phyloP scores from a whole-genome alignment of 2,329 filamentous ascomycete species.

The Trichoderma cornu-damae region DNA sequence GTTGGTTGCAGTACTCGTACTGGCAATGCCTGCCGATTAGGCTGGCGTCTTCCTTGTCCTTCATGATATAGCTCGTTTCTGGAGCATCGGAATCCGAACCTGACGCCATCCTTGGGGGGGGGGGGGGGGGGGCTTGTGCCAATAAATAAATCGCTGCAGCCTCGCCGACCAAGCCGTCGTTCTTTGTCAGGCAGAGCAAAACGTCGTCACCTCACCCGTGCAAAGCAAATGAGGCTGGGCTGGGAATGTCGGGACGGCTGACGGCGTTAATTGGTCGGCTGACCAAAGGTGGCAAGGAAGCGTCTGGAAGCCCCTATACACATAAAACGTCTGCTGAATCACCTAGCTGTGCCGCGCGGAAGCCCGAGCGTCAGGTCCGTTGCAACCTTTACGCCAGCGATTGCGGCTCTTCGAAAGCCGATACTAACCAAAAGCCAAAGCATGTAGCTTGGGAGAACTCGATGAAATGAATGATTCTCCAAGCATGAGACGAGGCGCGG shows the following conservation, averaged over 20 bases:
- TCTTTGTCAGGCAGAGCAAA: slow-evolving; percentile 27
- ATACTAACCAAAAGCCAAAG: neutral
- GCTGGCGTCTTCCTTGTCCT: slow-evolving; percentile 67
- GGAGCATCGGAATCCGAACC: slow-evolving; percentile 39
- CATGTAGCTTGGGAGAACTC: neutral
- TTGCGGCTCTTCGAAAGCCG: neutral
- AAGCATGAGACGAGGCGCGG: slow-evolving; percentile 4
- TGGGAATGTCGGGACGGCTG: slow-evolving; percentile 5
- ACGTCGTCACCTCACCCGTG: slow-evolving; percentile 28
- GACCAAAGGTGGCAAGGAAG: slow-evolving; percentile 25
- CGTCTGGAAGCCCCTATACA: slow-evolving; percentile 32
- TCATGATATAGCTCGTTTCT: slow-evolving; percentile 65
- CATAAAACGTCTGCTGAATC: neutral
- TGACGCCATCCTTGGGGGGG: slow-evolving; percentile 55
- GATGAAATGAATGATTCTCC: neutral
- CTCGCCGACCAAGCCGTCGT: slow-evolving; percentile 15
- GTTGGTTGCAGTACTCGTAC: slow-evolving; percentile 82
- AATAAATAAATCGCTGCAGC: slow-evolving; percentile 1
- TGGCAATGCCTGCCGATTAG: slow-evolving; percentile 89
- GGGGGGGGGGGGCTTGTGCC: slow-evolving; percentile 19
- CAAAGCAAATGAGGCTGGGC: neutral
- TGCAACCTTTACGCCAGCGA: neutral
- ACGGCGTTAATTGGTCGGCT: slow-evolving; percentile 9
- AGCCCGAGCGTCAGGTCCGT: neutral
- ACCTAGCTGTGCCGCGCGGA: neutral